Percentiles rank a stretch among this genome's conserved stretches.
Conservation (phyloP, 2,329 filamentous ascomycete genomes). For the Xylaria hypoxylon region DNA sequence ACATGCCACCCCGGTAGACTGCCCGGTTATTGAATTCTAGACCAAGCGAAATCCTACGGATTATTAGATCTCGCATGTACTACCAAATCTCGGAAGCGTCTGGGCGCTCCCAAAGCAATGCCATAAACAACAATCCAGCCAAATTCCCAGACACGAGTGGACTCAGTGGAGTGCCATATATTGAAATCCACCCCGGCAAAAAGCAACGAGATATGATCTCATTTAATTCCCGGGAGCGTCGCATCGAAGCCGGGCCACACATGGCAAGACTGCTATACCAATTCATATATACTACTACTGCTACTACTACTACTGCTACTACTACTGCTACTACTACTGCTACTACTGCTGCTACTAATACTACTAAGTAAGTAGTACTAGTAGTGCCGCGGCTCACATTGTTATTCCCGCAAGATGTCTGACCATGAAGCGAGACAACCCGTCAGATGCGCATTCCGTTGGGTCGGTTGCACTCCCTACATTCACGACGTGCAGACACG, state of each 20-base stretch:
- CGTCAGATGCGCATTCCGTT: slow-evolving; percentile 29
- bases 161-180: slow-evolving; percentile 19
- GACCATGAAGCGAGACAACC: slow-evolving; percentile 27
- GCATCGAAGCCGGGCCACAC: slow-evolving; percentile 20
- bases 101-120: slow-evolving; percentile 15
- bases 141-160: slow-evolving; percentile 17
- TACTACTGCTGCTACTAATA: too few species aligned
- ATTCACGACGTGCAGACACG: slow-evolving; percentile 13
- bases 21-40: slow-evolving; percentile 21
- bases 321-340: too few species aligned
- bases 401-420: slow-evolving; percentile 12
- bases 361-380: too few species aligned
- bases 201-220: slow-evolving; percentile 23
- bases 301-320: too few species aligned
- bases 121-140: slow-evolving; percentile 1
- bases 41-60: slow-evolving; percentile 9
- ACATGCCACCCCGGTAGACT: neutral
- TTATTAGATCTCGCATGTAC: slow-evolving; percentile 26
- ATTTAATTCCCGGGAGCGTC: slow-evolving; percentile 25
- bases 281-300: too few species aligned
- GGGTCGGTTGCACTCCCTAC: slow-evolving; percentile 7
- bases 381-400: neutral
- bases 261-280: slow-evolving; percentile 12
- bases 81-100: slow-evolving; percentile 20
- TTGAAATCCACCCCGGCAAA: slow-evolving; percentile 25